These are phyloP conservation scores for Dendrothele bispora DNA, from an alignment of 768 basidiomycete genomes.

Conservation along the genomic window DNA sequence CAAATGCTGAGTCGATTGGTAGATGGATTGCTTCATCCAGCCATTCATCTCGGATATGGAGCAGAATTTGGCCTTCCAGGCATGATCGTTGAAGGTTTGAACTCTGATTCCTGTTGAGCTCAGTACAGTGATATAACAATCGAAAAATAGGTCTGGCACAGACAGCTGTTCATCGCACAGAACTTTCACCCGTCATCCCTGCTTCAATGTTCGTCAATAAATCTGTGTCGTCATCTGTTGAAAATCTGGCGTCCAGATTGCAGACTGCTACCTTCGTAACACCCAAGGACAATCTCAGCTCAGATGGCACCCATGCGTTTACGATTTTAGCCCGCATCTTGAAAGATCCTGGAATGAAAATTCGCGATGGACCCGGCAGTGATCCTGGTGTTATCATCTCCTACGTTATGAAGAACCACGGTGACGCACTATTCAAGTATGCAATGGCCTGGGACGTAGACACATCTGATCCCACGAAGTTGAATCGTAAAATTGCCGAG, in stretches of 20 bases:
- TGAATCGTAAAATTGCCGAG: constrained; percentile 63
- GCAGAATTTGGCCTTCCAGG: constrained; percentile 62
- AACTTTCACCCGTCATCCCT: constrained; percentile 33
- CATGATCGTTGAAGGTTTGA: constrained; percentile 62
- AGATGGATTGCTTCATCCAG: constrained; percentile 58
- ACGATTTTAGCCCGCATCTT: constrained; percentile 32
- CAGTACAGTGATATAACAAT: not conserved
- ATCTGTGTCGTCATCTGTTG: not conserved
- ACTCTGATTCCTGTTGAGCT: not conserved
- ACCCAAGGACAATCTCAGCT: too few relatives aligned
- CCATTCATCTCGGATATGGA: constrained; percentile 66
- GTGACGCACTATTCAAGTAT: constrained; percentile 40
- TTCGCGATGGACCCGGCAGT: not conserved
- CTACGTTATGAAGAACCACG: constrained; percentile 33
- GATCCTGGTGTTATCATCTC: constrained; percentile 33
- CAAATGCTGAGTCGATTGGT: constrained; percentile 59
- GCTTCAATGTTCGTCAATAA: constrained; percentile 19
- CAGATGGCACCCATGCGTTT: not conserved
- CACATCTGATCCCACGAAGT: constrained; percentile 28
- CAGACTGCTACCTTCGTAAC: too few relatives aligned
- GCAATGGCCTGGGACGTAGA: constrained; percentile 45
- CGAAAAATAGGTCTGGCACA: constrained; percentile 50
- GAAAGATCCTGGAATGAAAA: constrained; percentile 34
- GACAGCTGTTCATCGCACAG: constrained; percentile 45
- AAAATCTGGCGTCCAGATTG: not conserved